These are phyloP conservation scores for Exophiala mesophila DNA, from an alignment of 2,329 filamentous ascomycete genomes.

Conservation along the genomic window DNA sequence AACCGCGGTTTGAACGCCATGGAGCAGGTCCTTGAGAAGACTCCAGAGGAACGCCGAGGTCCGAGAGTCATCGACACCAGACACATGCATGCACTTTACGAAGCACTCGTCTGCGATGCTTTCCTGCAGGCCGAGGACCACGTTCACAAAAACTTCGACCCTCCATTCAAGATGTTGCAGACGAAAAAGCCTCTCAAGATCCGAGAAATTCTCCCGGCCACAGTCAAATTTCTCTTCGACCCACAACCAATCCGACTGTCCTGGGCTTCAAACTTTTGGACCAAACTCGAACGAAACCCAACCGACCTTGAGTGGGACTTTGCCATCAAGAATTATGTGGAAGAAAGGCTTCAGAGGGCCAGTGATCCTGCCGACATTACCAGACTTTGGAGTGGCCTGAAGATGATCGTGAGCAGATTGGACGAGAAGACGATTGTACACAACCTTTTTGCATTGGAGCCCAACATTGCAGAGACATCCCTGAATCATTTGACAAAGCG, in stretches of 20 bases:
- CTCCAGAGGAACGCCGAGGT: conserved; percentile 48
- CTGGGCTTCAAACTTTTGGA: conserved; percentile 66
- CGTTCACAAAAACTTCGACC: conserved; percentile 63
- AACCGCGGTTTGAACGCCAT: conserved; percentile 56
- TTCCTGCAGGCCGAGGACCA: conserved; percentile 59
- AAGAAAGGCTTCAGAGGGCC: conserved; percentile 60
- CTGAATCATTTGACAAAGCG: conserved; percentile 63
- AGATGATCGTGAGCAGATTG: conserved; percentile 67
- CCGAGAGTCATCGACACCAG: conserved; percentile 50
- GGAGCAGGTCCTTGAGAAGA: conserved; percentile 47
- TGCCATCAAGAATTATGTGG: conserved; percentile 71
- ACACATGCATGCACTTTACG: conserved; percentile 76
- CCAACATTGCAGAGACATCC: conserved; percentile 57
- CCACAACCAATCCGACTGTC: conserved; percentile 56
- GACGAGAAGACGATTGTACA: conserved; percentile 70
- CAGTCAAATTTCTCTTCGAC: conserved; percentile 80
- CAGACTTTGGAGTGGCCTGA: conserved; percentile 74
- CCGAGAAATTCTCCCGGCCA: conserved; percentile 69
- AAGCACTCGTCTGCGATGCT: conserved; percentile 77
- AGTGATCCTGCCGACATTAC: conserved; percentile 56
- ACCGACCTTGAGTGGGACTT: conserved; percentile 76
- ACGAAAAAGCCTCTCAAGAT: conserved; percentile 74
- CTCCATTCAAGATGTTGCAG: conserved; percentile 75
- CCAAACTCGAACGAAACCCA: conserved; percentile 59
- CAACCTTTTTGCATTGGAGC: conserved; percentile 72